Evolutionary conservation across 768 basidiomycete species (phyloP).

Genomic region (Amanita thiersii): DNA sequence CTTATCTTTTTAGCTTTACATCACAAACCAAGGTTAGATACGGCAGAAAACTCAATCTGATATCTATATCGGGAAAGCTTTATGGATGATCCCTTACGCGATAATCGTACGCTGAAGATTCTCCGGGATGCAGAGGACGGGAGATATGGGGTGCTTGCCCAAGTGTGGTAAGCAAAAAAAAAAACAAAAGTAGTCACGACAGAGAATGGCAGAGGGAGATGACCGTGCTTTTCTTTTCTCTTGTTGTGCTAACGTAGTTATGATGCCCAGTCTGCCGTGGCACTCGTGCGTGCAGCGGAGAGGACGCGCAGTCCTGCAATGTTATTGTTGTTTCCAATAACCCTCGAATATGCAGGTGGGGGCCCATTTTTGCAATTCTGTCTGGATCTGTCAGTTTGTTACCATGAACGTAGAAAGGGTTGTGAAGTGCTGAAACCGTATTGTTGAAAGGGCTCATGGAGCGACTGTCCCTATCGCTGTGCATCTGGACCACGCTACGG

Average conservation of each 20-base stretch:
- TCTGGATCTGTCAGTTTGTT: conserved; percentile 24
- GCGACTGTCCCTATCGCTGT: conserved; percentile 42
- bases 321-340: conserved; percentile 37
- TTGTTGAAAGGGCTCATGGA: conserved; percentile 34
- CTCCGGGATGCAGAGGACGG: conserved; percentile 30
- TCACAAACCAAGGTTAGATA: too few relatives aligned
- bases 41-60: too few relatives aligned
- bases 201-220: not conserved
- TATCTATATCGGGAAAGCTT: too few relatives aligned
- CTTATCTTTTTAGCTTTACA: too few relatives aligned
- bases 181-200: not conserved
- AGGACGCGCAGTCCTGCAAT: conserved; percentile 37
- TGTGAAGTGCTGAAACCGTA: too few relatives aligned
- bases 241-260: conserved; percentile 24
- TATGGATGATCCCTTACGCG: conserved; percentile 9
- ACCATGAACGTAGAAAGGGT: too few relatives aligned
- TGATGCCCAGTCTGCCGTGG: conserved; percentile 35
- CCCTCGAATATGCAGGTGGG: conserved; percentile 32
- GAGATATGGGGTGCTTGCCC: conserved; percentile 35
- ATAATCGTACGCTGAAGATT: conserved; percentile 33
- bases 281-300: conserved; percentile 37
- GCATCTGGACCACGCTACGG: conserved; percentile 41
- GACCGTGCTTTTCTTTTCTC: too few relatives aligned
- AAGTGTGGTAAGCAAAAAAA: conserved; percentile 25
- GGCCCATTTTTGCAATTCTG: conserved; percentile 40